Conservation (phyloP, 2,329 filamentous ascomycete genomes). For the Aspergillus melleus region DNA sequence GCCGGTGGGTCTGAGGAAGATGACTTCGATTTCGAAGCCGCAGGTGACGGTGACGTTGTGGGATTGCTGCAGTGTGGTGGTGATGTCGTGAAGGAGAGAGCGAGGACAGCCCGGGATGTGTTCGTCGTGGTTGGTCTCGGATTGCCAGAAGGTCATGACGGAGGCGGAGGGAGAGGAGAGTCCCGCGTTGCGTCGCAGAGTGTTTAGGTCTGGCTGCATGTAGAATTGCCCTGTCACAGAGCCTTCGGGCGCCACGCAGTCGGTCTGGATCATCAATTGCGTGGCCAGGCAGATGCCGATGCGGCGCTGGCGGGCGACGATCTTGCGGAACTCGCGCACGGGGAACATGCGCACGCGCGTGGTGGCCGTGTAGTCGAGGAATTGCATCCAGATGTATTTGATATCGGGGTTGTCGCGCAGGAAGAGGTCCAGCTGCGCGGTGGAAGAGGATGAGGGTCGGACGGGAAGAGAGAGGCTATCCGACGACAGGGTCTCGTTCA, state of each 20-base stretch:
- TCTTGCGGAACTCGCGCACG: slow-evolving; percentile 54
- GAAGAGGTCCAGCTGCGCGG: slow-evolving; percentile 46
- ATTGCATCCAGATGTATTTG: slow-evolving; percentile 72
- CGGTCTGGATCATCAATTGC: slow-evolving; percentile 68
- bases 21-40: slow-evolving; percentile 81
- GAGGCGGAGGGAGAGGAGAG: slow-evolving; percentile 60
- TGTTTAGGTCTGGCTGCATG: slow-evolving; percentile 65
- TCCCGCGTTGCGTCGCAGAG: slow-evolving; percentile 59
- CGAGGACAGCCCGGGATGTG: slow-evolving; percentile 64
- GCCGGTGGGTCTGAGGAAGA: slow-evolving; percentile 56
- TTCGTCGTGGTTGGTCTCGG: slow-evolving; percentile 50
- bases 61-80: slow-evolving; percentile 55
- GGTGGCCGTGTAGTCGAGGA: slow-evolving; percentile 75
- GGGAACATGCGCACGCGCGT: slow-evolving; percentile 68
- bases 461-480: slow-evolving; percentile 6
- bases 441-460: neutral
- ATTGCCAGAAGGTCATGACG: slow-evolving; percentile 66
- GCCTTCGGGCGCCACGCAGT: slow-evolving; percentile 54
- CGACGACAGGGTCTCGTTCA: slow-evolving; percentile 46
- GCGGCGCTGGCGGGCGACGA: slow-evolving; percentile 48
- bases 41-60: slow-evolving; percentile 61
- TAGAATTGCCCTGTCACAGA: slow-evolving; percentile 65
- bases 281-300: slow-evolving; percentile 65
- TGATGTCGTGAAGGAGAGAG: slow-evolving; percentile 57
- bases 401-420: slow-evolving; percentile 51